phyloP scores from a whole-genome alignment of 495 filamentous ascomycete species.

The Neurospora discreta region DNA sequence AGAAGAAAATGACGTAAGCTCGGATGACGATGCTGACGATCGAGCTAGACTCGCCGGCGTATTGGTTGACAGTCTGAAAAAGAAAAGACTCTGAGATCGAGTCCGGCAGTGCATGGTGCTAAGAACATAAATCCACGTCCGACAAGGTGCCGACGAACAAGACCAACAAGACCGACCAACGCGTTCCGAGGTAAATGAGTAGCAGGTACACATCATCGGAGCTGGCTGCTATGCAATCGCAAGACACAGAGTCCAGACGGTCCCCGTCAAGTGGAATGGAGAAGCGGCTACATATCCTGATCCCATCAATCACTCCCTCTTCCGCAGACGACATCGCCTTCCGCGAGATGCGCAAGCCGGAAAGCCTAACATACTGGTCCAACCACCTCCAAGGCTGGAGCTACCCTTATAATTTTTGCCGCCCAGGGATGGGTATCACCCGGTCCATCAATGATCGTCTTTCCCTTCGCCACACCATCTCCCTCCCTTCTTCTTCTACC shows the following conservation, averaged over 20 bases:
- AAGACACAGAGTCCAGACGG: background rate
- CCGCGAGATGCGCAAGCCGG: background rate
- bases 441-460: background rate
- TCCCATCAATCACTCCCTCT: background rate
- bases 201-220: background rate
- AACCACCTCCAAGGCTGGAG: background rate
- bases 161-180: conserved; percentile 42
- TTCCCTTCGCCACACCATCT: background rate
- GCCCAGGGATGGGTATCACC: background rate
- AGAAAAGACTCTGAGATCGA: background rate
- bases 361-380: background rate
- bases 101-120: conserved; percentile 44
- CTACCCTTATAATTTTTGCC: background rate
- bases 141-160: conserved; percentile 37
- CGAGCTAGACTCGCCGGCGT: background rate
- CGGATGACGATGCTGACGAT: background rate
- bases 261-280: too few relatives aligned
- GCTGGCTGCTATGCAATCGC: background rate
- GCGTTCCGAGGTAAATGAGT: background rate
- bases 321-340: background rate
- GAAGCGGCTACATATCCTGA: too few relatives aligned
- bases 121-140: conserved; percentile 36
- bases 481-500: background rate
- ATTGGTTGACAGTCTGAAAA: background rate
- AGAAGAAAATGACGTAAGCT: background rate